Evolutionary conservation across 345 rosid species (phyloP).

Genomic region (Lumnitzera littorea): DNA sequence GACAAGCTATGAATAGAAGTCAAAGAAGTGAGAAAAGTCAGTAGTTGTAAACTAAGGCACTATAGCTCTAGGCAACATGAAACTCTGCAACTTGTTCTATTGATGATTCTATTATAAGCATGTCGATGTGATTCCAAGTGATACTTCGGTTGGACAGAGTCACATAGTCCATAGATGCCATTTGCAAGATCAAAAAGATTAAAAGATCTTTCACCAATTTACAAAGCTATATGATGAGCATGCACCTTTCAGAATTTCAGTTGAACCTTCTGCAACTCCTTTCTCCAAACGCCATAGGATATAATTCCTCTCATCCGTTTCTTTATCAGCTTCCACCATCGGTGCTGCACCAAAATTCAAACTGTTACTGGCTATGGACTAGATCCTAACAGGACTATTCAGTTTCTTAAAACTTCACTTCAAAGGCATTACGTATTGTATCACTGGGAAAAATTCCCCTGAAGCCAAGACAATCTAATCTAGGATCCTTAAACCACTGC

Average conservation of each 20-base stretch:
- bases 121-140: no score
- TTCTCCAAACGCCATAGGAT: constrained; percentile 65
- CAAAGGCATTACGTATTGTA: constrained; percentile 42
- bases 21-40: neutral
- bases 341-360: constrained; percentile 51
- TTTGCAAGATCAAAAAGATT: neutral
- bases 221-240: constrained; percentile 2
- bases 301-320: constrained; percentile 65
- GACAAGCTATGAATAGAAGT: constrained; percentile 1
- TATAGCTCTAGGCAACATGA: neutral
- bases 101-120: no score
- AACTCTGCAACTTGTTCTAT: no score
- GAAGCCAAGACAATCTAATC: constrained; percentile 71
- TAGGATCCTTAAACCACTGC: constrained; percentile 91
- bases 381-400: neutral
- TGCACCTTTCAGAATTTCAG: constrained; percentile 79
- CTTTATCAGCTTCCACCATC: constrained; percentile 67
- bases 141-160: no score
- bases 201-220: neutral
- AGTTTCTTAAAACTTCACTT: neutral
- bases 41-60: neutral
- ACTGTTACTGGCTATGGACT: neutral
- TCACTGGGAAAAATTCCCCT: constrained; percentile 63
- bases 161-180: neutral
- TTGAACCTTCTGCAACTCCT: constrained; percentile 90